Base-by-base conservation (phyloP, 352 stramenopile species). In the Phytophthora agathidicida region DNA sequence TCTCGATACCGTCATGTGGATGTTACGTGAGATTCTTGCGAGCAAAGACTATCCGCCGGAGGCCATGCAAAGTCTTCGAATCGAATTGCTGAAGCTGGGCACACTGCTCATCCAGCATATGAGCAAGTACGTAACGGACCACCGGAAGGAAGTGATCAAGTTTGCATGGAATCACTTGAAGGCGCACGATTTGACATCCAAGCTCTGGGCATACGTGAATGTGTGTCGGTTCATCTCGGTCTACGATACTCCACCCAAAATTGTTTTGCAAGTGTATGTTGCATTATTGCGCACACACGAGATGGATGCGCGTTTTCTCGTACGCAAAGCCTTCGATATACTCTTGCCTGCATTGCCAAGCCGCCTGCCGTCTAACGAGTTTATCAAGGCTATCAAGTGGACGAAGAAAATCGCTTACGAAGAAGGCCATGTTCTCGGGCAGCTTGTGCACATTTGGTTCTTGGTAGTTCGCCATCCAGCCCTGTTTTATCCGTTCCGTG, bases 141-240 rank as follows among this genome's bases (percentile, higher is more conserved):
- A 98, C 58, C 77, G 94, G 52, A 99, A 98, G 51, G 96, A 99
- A 68, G 89, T 99, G 38, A 97, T 99, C 46, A 99, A 99, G 73
- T 99, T 98, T 86, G 96, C 97, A 27, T 99, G 96, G 96, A 96
- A 95, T 56, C 83, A 98, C 60, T 75, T 99, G 16, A 99, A 99
- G 73, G 89, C 86, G 1, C 91, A 98, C 16, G 93, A 99, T 66
- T 56, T 95, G 28, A 96, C 81, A 10, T 98, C 92, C 7, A 99
- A 99, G 70, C 85, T 98, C 30, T 99, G 96, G 91, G 96, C 96
- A 30, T 99, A 99, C 63, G 83, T 99, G 46, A 98, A 98, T 63
- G 86, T 99, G 0, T 99, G 96, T 43, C 86, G 89, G 8, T 99
- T 99, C 71, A 98, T 99, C 36, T 90, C 90, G 13, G 86, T 94